Percentiles rank a stretch among this genome's conserved stretches.
phyloP scores from a whole-genome alignment of 73 alveolate genomes.

The Paramecium primaurelia region DNA sequence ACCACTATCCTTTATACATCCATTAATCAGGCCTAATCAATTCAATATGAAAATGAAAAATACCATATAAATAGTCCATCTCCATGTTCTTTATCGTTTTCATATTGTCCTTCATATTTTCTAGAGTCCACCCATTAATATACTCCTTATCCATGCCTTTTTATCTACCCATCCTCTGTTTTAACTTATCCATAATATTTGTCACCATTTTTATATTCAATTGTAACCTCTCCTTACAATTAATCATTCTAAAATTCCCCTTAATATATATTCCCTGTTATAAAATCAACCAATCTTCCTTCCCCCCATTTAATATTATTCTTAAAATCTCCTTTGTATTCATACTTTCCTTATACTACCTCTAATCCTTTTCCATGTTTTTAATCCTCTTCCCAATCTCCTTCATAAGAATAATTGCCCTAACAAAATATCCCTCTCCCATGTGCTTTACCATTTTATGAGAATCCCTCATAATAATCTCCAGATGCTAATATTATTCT shows the following conservation, averaged over 20 bases:
- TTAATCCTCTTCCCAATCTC: conserved; percentile 64
- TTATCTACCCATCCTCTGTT: conserved; percentile 39
- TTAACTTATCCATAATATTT: conserved; percentile 37
- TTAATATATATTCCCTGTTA: conserved; percentile 42
- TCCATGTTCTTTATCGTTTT: conserved; percentile 49
- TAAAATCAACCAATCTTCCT: not conserved
- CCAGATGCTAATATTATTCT: conserved; percentile 43
- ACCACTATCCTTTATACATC: conserved; percentile 57
- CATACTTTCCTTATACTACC: not conserved
- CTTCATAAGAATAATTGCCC: conserved; percentile 56
- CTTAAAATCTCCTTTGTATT: conserved; percentile 58
- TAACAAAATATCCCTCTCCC: conserved; percentile 38
- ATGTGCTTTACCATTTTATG: conserved; percentile 37
- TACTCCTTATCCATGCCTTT: conserved; percentile 52
- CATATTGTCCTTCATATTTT: conserved; percentile 56
- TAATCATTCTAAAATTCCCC: conserved; percentile 63
- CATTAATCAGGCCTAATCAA: conserved; percentile 56
- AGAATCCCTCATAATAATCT: conserved; percentile 50
- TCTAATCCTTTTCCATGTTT: conserved; percentile 64
- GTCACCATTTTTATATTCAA: conserved; percentile 55
- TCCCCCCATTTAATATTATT: conserved; percentile 56
- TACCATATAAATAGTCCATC: conserved; percentile 61
- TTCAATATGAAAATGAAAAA: not conserved
- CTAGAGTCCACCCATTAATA: conserved; percentile 51
- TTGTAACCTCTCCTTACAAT: conserved; percentile 42